Percentiles rank a stretch among this genome's conserved stretches.
phyloP scores from a whole-genome alignment of 352 stramenopile genomes.

The Pythium rishiriense region DNA sequence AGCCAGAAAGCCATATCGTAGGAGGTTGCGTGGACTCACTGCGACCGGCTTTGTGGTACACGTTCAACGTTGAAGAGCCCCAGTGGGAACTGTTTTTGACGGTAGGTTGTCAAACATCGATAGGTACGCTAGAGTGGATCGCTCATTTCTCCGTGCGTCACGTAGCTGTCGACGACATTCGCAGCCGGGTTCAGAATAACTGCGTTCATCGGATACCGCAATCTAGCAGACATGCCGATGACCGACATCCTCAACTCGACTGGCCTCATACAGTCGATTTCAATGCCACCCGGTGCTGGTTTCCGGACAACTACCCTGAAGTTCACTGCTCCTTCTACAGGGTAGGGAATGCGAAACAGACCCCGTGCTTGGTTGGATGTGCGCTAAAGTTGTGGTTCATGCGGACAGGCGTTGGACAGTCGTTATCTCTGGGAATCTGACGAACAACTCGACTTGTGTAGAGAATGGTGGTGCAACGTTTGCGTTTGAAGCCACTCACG shows the following conservation, averaged over 20 bases:
- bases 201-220: conserved; percentile 7
- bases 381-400: not conserved
- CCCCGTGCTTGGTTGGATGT: too few relatives aligned
- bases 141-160: not conserved
- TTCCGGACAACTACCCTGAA: conserved; percentile 13
- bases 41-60: conserved; percentile 14
- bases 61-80: conserved; percentile 9
- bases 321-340: conserved; percentile 16
- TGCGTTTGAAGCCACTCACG: not conserved
- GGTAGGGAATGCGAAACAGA: conserved; percentile 5
- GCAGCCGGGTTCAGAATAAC: conserved; percentile 17
- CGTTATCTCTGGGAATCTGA: conserved; percentile 14
- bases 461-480: conserved; percentile 16
- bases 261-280: conserved; percentile 8
- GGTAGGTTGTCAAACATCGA: conserved; percentile 1
- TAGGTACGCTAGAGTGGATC: not conserved
- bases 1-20: not conserved
- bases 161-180: conserved; percentile 25
- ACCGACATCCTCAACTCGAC: not conserved
- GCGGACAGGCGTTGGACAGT: conserved; percentile 14
- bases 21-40: conserved; percentile 21
- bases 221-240: conserved; percentile 1
- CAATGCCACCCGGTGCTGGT: conserved; percentile 9
- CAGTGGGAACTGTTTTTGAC: conserved; percentile 18
- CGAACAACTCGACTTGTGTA: conserved; percentile 18